A percentile compares a stretch with the other conserved stretches of the same genome.
Conservation (phyloP, 1,284 basidiomycete genomes). For the Irpex sp. region DNA sequence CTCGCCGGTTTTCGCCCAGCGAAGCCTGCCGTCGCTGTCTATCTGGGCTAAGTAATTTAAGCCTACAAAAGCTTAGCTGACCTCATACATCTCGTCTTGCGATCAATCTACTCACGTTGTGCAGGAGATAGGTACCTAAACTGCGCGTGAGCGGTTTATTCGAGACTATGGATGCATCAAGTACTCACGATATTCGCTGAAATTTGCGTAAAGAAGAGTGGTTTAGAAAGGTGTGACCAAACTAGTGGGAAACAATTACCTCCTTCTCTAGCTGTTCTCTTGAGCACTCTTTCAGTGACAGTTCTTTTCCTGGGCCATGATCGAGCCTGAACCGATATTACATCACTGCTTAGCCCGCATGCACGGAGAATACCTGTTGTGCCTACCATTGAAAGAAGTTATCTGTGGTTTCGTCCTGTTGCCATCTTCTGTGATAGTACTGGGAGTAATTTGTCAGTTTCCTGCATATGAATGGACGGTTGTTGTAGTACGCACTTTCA, state of each 20-base stretch:
- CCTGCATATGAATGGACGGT: background rate
- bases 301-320: constrained; percentile 59
- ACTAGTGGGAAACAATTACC: constrained; percentile 25
- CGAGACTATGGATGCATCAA: background rate
- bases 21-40: constrained; percentile 58
- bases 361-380: background rate
- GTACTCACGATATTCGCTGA: constrained; percentile 10
- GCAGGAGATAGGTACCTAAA: constrained; percentile 12
- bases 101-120: constrained; percentile 43
- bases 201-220: background rate
- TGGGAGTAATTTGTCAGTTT: constrained; percentile 23
- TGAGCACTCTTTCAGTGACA: constrained; percentile 65
- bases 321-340: constrained; percentile 56
- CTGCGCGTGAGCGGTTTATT: background rate
- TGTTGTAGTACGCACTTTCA: constrained; percentile 19
- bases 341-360: constrained; percentile 2
- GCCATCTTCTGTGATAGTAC: constrained; percentile 65
- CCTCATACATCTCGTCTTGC: background rate
- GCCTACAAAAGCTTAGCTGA: constrained; percentile 26
- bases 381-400: constrained; percentile 71
- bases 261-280: constrained; percentile 69
- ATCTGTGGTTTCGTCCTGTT: constrained; percentile 56
- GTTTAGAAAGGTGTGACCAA: background rate
- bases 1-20: constrained; percentile 69
- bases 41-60: constrained; percentile 70